These are phyloP conservation scores for Cyclostephanos tholiformis DNA, from an alignment of 108 stramenopile species.

Conservation along the genomic window DNA sequence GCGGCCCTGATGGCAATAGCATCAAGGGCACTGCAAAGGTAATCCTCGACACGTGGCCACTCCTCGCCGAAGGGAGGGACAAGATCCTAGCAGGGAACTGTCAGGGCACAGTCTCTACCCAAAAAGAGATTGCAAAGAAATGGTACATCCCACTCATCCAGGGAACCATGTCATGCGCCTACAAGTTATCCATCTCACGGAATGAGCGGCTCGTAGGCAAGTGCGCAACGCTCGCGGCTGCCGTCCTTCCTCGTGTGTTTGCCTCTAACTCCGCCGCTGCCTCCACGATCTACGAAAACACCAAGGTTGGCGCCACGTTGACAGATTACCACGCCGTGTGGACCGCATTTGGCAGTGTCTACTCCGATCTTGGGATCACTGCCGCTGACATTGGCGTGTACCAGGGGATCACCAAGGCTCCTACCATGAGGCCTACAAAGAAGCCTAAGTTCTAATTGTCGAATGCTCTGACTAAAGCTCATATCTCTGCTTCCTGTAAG, in stretches of 20 bases:
- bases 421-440: background rate
- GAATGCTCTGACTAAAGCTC: no score
- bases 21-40: background rate
- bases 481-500: no score
- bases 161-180: background rate
- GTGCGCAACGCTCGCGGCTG: background rate
- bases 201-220: background rate
- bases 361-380: background rate
- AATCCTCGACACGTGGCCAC: background rate
- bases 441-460: no score
- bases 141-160: constrained; percentile 1
- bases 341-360: background rate
- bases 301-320: background rate
- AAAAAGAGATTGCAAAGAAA: no score
- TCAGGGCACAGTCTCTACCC: background rate
- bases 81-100: background rate
- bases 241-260: background rate
- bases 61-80: background rate
- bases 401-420: background rate
- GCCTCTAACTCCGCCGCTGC: background rate
- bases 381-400: background rate
- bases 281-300: background rate
- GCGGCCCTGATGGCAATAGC: background rate
- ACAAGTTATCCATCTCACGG: background rate
- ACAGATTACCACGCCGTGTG: background rate